Evolutionary conservation across 2,329 filamentous ascomycete species (phyloP), one percentile per base, ranked within the genome.

Genomic region (Cercospora zeina): DNA sequence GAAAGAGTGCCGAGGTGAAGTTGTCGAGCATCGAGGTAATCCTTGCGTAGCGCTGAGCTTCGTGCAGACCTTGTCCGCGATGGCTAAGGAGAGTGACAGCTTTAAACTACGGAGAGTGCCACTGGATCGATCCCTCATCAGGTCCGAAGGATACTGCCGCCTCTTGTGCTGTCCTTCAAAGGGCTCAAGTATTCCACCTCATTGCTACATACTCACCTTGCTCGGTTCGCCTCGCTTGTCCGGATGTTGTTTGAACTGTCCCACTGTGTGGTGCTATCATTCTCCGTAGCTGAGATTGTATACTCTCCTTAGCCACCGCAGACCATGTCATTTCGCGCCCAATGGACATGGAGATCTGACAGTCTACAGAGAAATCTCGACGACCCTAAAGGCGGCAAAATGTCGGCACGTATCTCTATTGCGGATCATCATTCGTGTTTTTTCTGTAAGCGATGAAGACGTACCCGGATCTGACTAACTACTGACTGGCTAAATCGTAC

Each of bases 381-480:
- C 47, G 24, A 51, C 47, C 47, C 47, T 51, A 30, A 24, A 14
- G 11, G 30, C 47, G 47, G 19, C 1, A 51, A 51, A 51, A 51
- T 51, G 30, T 51, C 47, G 47, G 47, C 47, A 31, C n/a, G 11
- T 30, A 51, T 24, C 24, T 31, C 14, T 21, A 33, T 33, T n/a
- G 47, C 47, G 47, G 47, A 51, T 51, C 47, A 16, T 51, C 47
- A 51, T 51, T 51, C 47, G 47, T 21, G n/a, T 33, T 51, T 33
- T 19, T 27, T 27, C 47, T 45, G 39, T 45, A 51, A 51, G 47
- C 47, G 47, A 51, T 51, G 24, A 16, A 51, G 47, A 51, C 14
- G 24, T 30, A 51, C 21, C 16, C 19, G 39, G 21, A 45, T 45
- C 39, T 45, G 39, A 24, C 39, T 27, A 27, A 24, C 39, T 27